Conservation (phyloP, 345 rosid genomes). For the Gossypium stocksii region DNA sequence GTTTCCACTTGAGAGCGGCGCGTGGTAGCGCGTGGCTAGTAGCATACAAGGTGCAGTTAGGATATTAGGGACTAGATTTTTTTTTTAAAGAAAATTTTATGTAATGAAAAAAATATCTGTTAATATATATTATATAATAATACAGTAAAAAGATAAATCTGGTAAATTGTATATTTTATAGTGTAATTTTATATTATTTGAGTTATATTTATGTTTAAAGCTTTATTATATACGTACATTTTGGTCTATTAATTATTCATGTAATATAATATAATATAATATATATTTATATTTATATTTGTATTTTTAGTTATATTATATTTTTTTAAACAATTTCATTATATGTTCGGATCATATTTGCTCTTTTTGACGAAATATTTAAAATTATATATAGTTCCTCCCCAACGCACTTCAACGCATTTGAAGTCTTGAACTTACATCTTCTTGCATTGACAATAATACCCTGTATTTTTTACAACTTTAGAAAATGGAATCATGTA, state of each 20-base stretch:
- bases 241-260: too few species aligned
- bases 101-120: neutral
- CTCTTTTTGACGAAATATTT: too few species aligned
- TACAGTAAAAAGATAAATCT: neutral
- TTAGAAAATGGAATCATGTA: too few species aligned
- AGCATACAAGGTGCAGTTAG: neutral
- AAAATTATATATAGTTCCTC: accelerated
- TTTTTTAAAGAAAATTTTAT: neutral
- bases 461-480: too few species aligned
- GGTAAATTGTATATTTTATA: neutral
- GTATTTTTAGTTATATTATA: too few species aligned
- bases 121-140: neutral
- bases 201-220: neutral
- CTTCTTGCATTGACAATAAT: too few species aligned
- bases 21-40: constrained; percentile 9
- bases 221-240: neutral
- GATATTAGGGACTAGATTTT: constrained; percentile 6
- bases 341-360: too few species aligned
- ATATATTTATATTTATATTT: too few species aligned
- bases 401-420: accelerated
- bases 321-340: too few species aligned
- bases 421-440: too few species aligned
- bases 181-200: neutral
- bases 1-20: neutral
- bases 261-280: too few species aligned